phyloP scores from a whole-genome alignment of 176 grass and related monocot genomes.

The Tillandsia fasciculata region DNA sequence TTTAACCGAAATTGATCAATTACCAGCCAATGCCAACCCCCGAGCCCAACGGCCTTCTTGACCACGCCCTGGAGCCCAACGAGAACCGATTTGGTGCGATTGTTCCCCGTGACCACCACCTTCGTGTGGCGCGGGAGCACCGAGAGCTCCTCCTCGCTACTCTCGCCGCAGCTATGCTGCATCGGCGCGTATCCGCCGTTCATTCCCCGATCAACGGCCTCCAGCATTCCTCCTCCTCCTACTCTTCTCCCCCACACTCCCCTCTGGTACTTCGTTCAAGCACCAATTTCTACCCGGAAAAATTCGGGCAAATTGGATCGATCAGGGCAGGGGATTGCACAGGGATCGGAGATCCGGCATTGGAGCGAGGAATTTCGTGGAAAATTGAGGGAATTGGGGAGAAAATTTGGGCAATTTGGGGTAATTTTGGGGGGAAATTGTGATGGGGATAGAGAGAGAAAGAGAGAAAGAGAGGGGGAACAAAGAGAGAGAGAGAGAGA shows the following conservation, averaged over 20 bases:
- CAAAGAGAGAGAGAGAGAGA: not conserved
- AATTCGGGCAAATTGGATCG: not conserved
- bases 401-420: not conserved
- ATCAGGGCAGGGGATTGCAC: not conserved
- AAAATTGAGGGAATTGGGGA: conserved; percentile 3
- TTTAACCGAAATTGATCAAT: conserved; percentile 13
- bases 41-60: conserved; percentile 72
- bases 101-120: conserved; percentile 77
- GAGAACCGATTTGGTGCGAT: conserved; percentile 71
- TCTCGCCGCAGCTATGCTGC: conserved; percentile 18
- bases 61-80: conserved; percentile 64
- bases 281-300: not conserved
- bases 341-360: conserved; percentile 21
- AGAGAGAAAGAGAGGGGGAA: conserved; percentile 2
- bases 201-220: conserved; percentile 12
- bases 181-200: conserved; percentile 16
- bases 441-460: conserved; percentile 11
- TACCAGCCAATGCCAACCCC: conserved; percentile 89
- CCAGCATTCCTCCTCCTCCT: conserved; percentile 29
- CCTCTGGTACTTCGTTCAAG: not conserved
- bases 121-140: conserved; percentile 69
- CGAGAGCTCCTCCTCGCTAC: conserved; percentile 53
- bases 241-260: conserved; percentile 19
- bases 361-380: conserved; percentile 7
- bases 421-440: conserved; percentile 2